Percentiles rank a stretch among this genome's conserved stretches.
Conservation (phyloP, 1,284 basidiomycete genomes). For the Meripilus lineatus region DNA sequence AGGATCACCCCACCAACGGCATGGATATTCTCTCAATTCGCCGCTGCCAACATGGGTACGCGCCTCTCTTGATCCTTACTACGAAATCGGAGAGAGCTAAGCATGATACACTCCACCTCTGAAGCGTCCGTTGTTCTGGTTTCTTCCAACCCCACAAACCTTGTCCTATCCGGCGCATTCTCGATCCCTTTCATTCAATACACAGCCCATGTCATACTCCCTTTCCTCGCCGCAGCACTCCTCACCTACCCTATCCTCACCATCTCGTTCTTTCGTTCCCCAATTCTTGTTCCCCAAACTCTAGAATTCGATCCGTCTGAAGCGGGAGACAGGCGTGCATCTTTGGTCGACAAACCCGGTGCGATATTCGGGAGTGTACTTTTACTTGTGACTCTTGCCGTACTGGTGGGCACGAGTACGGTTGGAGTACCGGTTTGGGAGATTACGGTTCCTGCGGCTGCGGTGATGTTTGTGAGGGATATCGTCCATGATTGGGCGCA, state of each 20-base stretch:
- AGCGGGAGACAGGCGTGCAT: slow-evolving; percentile 43
- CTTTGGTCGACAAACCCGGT: slow-evolving; percentile 31
- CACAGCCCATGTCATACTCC: slow-evolving; percentile 67
- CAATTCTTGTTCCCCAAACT: slow-evolving; percentile 43
- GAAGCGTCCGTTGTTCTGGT: slow-evolving; percentile 41
- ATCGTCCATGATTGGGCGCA: slow-evolving; percentile 26
- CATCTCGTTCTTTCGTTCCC: slow-evolving; percentile 43
- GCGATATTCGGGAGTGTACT: slow-evolving; percentile 33
- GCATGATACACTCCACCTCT: too few species aligned
- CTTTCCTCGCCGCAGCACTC: slow-evolving; percentile 59
- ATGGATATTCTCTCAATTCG: slow-evolving; percentile 69
- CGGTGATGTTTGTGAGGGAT: slow-evolving; percentile 33
- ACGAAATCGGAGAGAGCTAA: too few species aligned
- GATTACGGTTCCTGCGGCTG: slow-evolving; percentile 86
- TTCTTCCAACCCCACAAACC: slow-evolving; percentile 69
- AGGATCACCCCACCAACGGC: slow-evolving; percentile 53
- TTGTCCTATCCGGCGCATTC: slow-evolving; percentile 61
- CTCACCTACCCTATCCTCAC: slow-evolving; percentile 50
- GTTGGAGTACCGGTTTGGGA: slow-evolving; percentile 58
- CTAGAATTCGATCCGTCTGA: slow-evolving; percentile 32
- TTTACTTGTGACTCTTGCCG: slow-evolving; percentile 47
- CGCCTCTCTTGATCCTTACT: slow-evolving; percentile 32
- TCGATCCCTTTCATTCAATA: slow-evolving; percentile 30
- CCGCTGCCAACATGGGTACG: slow-evolving; percentile 78
- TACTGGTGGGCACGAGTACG: slow-evolving; percentile 53